Evolutionary conservation across 768 basidiomycete genomes (phyloP), one percentile per base, ranked within the genome.

Genomic region (Butyriboletus loyo): DNA sequence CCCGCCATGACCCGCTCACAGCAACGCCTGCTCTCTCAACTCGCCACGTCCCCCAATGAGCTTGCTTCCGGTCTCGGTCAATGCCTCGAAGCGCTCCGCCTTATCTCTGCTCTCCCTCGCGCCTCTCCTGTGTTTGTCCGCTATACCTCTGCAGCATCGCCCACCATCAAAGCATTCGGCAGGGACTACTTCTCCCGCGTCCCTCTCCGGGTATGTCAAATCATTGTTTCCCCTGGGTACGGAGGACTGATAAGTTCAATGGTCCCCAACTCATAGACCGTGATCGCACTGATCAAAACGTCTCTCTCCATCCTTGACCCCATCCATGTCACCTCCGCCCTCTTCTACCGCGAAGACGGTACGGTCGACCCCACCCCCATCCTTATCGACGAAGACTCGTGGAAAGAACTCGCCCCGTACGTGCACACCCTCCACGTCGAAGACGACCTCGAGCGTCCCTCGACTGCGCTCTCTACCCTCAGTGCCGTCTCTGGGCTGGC

Each of bases 11-110:
- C 52, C 44, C 68, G 53, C 35, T 32, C 68, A 21, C 66, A 68
- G 13, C 59, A 71, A 25, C 68, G 66, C 17, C 49, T 69, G 2
- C 63, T 69, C 43, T 39, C 69, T 9, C 67, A 69, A 15, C 59
- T 69, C 39, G 59, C 67, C 21, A 59, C 69, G 1, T 69, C 69
- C 14, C 67, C 63, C 39, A 69, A 71, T 50, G 63, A 71, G 25
- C 53, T 71, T 13, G 69, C 69, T 1, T 67, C 67, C 0, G 69
- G 67, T 2, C 59, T 69, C 13, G 67, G 67, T 0, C 67, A 71
- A 17, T 71, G 69, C n/a, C 63, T 67, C 24, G 66, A 71, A 39
- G 67, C 67, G 0, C 66, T 69, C 7, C 62, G 67, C 7, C 69
- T 71, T 35, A 58, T 71, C 48, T 62, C 67, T 19, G 56, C 61